These are phyloP conservation scores for Cladorrhinum samala DNA, from an alignment of 495 filamentous ascomycete genomes.

Conservation along the genomic window DNA sequence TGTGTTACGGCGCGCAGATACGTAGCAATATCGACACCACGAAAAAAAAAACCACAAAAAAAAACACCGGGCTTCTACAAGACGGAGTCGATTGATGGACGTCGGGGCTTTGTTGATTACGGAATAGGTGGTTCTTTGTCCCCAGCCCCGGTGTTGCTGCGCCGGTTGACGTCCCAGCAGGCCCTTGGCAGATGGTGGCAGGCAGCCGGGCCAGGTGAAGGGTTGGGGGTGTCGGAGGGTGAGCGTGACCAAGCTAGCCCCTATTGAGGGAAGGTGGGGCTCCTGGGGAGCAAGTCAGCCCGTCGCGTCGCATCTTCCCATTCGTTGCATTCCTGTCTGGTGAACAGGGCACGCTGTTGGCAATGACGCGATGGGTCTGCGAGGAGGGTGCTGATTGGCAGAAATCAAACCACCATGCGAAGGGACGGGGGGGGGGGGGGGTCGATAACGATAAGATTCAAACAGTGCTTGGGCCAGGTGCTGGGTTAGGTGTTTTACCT, in stretches of 20 bases:
- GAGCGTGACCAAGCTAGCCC: constrained; percentile 3
- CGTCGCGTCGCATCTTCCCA: background rate
- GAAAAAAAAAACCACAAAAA: too few relatives aligned
- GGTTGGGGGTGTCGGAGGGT: background rate
- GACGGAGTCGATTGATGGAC: background rate
- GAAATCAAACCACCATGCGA: too few relatives aligned
- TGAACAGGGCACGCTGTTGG: background rate
- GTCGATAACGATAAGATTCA: background rate
- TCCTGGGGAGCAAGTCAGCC: background rate
- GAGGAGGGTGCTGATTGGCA: background rate
- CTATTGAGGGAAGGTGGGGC: background rate
- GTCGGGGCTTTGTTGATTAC: constrained; percentile 5
- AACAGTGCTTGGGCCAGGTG: background rate
- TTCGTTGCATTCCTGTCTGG: background rate
- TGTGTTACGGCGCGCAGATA: background rate
- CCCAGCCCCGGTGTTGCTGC: background rate
- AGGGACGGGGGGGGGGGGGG: too few relatives aligned
- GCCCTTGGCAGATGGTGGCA: constrained; percentile 1
- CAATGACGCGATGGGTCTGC: constrained; percentile 1
- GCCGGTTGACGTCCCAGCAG: background rate
- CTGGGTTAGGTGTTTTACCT: too few relatives aligned
- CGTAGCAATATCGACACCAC: background rate
- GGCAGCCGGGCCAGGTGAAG: background rate
- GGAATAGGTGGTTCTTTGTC: background rate
- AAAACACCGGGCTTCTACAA: too few relatives aligned